Evolutionary conservation across 768 basidiomycete genomes (phyloP).

Genomic region (Boletus subparvulus): DNA sequence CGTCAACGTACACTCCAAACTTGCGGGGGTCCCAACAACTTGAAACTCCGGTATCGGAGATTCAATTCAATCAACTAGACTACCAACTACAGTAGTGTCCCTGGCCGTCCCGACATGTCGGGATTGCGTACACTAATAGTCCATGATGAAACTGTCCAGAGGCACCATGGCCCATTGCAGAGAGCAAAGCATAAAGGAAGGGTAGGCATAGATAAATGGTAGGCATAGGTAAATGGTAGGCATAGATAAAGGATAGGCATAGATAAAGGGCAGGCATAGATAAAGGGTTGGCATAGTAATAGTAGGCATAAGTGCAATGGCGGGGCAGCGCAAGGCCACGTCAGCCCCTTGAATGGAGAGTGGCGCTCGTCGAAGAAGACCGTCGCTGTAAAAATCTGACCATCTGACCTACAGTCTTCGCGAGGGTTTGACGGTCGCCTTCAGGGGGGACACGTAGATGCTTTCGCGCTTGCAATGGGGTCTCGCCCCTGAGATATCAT

Average conservation of each 20-base stretch:
- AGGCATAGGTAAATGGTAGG: not conserved
- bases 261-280: not conserved
- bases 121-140: not conserved
- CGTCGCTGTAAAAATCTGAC: not conserved
- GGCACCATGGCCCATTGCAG: not conserved
- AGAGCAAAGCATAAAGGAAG: not conserved
- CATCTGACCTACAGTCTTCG: conserved; percentile 17
- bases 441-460: conserved; percentile 7
- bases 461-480: conserved; percentile 1
- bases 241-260: not conserved
- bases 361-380: not conserved
- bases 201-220: too few relatives aligned
- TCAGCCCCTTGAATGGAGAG: not conserved
- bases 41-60: conserved; percentile 25
- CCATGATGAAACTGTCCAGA: conserved; percentile 1
- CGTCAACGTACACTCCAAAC: conserved; percentile 21
- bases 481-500: conserved; percentile 1
- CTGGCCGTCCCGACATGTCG: not conserved
- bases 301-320: not conserved
- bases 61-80: not conserved
- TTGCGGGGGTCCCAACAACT: conserved; percentile 10
- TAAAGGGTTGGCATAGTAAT: not conserved
- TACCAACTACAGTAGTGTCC: not conserved
- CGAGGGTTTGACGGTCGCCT: conserved; percentile 13
- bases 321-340: not conserved